Conservation (phyloP, 495 filamentous ascomycete species). For the Talaromyces thailandensis region DNA sequence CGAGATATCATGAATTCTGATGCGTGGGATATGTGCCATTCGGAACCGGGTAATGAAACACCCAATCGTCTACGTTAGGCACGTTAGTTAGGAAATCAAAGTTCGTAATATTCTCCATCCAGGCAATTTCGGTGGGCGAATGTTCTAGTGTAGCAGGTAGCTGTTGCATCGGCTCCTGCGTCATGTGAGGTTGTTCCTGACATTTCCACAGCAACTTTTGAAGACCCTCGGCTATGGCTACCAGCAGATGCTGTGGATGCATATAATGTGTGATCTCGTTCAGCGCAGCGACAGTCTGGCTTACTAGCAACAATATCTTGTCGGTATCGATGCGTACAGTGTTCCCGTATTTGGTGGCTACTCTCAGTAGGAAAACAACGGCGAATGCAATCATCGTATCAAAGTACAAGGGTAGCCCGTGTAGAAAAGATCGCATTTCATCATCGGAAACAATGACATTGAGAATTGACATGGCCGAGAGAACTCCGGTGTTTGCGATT, state of each 20-base stretch:
- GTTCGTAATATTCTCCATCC: conserved; percentile 24
- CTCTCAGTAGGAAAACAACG: conserved; percentile 25
- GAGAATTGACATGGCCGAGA: conserved; percentile 23
- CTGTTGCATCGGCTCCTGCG: conserved; percentile 7
- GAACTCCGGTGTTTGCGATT: conserved; percentile 21
- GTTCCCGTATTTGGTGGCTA: conserved; percentile 17
- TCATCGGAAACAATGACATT: conserved; percentile 18
- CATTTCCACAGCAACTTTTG: conserved; percentile 15
- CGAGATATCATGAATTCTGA: neutral
- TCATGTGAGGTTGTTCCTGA: conserved; percentile 8
- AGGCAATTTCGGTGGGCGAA: conserved; percentile 13
- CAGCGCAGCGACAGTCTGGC: conserved; percentile 17
- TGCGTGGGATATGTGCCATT: conserved; percentile 6
- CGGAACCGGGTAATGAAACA: conserved; percentile 14
- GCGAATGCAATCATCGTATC: conserved; percentile 30
- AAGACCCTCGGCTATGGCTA: conserved; percentile 17
- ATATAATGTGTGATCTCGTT: conserved; percentile 17
- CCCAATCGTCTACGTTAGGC: conserved; percentile 20
- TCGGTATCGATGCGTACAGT: conserved; percentile 18
- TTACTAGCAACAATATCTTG: conserved; percentile 19
- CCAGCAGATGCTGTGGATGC: conserved; percentile 20
- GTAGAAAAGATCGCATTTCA: conserved; percentile 21
- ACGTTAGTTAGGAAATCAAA: conserved; percentile 23
- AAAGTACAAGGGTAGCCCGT: conserved; percentile 25
- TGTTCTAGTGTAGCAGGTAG: conserved; percentile 10